phyloP scores from a whole-genome alignment of 2,329 filamentous ascomycete species.

The Fusarium nanum region DNA sequence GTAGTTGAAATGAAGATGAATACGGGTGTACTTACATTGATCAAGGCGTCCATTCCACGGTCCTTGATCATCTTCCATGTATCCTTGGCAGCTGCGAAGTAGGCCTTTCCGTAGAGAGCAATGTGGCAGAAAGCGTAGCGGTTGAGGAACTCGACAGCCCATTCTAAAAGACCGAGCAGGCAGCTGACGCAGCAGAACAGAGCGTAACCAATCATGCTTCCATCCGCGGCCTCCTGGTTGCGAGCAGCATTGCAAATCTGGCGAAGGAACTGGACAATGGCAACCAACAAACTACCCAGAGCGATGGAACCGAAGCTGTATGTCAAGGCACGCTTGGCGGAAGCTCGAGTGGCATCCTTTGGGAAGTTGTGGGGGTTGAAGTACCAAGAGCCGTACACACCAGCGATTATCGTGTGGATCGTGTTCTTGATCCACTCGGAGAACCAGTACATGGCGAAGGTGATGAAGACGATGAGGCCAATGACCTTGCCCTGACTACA shows the following conservation, averaged over 20 bases:
- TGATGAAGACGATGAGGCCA: constrained; percentile 85
- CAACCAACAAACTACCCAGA: constrained; percentile 85
- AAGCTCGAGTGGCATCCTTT: constrained; percentile 82
- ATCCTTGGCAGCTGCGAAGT: constrained; percentile 86
- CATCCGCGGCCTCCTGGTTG: constrained; percentile 70
- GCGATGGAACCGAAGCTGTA: constrained; percentile 94
- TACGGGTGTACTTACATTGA: constrained; percentile 66
- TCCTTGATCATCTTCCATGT: constrained; percentile 94
- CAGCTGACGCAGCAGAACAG: constrained; percentile 82
- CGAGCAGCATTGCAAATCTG: constrained; percentile 85
- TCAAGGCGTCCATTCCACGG: constrained; percentile 87
- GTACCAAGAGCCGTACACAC: constrained; percentile 94
- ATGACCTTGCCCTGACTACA: constrained; percentile 84
- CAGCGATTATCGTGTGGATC: constrained; percentile 87
- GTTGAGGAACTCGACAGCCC: constrained; percentile 90
- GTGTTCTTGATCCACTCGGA: constrained; percentile 95
- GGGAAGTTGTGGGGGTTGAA: constrained; percentile 80
- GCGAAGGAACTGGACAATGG: constrained; percentile 85
- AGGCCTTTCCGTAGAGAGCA: constrained; percentile 89
- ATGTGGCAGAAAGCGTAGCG: constrained; percentile 94
- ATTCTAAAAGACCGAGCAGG: constrained; percentile 81
- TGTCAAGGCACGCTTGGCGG: constrained; percentile 82
- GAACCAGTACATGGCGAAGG: constrained; percentile 94
- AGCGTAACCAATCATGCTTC: constrained; percentile 73
- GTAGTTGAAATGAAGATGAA: background rate